Conservation (phyloP, 2,329 filamentous ascomycete genomes). For the Clathrospora elynae region DNA sequence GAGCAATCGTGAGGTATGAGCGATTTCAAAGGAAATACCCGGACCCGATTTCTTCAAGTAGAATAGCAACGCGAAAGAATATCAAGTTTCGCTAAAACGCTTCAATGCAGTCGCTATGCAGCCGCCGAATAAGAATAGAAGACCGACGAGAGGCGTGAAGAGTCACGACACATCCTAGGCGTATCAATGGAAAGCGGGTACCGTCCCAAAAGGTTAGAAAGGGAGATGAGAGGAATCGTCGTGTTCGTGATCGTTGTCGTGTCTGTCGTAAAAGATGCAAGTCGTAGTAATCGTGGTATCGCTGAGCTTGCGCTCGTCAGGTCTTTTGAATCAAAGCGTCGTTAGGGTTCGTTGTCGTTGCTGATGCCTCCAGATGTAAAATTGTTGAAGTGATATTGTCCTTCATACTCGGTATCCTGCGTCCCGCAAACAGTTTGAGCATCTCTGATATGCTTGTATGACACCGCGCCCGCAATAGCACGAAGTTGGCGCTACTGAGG, state of each 20-base stretch:
- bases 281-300: conserved; percentile 36
- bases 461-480: conserved; percentile 49
- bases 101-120: conserved; percentile 47
- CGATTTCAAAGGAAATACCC: conserved; percentile 5
- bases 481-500: conserved; percentile 33
- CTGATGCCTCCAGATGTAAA: too few species aligned
- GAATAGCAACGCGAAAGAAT: conserved; percentile 9
- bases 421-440: conserved; percentile 50
- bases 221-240: not conserved
- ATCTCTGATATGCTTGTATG: conserved; percentile 51
- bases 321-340: conserved; percentile 27
- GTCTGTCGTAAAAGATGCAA: conserved; percentile 16
- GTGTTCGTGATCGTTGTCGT: conserved; percentile 1
- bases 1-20: conserved; percentile 5
- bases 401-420: conserved; percentile 42
- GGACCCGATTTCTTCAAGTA: too few species aligned
- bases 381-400: too few species aligned
- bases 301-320: conserved; percentile 47
- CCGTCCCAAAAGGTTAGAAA: not conserved
- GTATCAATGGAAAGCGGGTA: conserved; percentile 1
- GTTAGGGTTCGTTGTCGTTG: conserved; percentile 25
- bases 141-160: conserved; percentile 27
- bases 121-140: conserved; percentile 22
- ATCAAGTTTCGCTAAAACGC: conserved; percentile 38
- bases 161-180: conserved; percentile 11